Evolutionary conservation across 169 alveolate species (phyloP), one percentile per base, ranked within the genome.

Genomic region (Plasmodium vinckei): DNA sequence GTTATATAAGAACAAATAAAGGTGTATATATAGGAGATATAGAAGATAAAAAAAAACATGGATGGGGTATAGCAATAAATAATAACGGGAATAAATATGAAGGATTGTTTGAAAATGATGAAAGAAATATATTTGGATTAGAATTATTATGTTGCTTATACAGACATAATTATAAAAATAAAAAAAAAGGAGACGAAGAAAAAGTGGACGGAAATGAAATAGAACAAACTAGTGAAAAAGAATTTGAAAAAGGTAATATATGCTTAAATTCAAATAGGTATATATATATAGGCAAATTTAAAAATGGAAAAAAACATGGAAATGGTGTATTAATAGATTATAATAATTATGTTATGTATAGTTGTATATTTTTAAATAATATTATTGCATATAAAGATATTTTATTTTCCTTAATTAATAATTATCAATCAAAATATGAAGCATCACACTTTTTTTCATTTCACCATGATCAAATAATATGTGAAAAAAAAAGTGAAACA

Each of bases 21-120:
- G 90, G 72, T 2, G 84, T 82, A 10, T 82, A 33, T 59, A 82
- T 82, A 67, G 90, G 90, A 33, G 33, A 51, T 39, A 53, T 82
- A 67, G 19, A 82, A 65, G 60, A 82, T 57, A 57, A 68, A 56
- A 87, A 87, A 63, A 87, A 88, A 71, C 77, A 92, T 59, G 94
- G 94, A 27, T 92, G 94, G 94, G 94, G 94, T 19, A 89, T 92
- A 27, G 57, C 65, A 25, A 68, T 92, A 19, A 92, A 92, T 79
- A 82, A 82, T 47, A 82, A 82, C 46, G 94, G 94, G n/a, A 92
- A 92, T 70, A 92, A 87, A 57, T 92, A 88, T 72, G 94, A 92
- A 57, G 94, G 94, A 2, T 46, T 75, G 47, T 92, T 92, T 90
- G 64, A 77, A 64, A 77, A 92, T 72, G 90, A 92, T 33, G 77